Percentiles rank a stretch among this genome's conserved stretches.
Conservation (phyloP, 768 basidiomycete species). For the Cytidiella melzeri region DNA sequence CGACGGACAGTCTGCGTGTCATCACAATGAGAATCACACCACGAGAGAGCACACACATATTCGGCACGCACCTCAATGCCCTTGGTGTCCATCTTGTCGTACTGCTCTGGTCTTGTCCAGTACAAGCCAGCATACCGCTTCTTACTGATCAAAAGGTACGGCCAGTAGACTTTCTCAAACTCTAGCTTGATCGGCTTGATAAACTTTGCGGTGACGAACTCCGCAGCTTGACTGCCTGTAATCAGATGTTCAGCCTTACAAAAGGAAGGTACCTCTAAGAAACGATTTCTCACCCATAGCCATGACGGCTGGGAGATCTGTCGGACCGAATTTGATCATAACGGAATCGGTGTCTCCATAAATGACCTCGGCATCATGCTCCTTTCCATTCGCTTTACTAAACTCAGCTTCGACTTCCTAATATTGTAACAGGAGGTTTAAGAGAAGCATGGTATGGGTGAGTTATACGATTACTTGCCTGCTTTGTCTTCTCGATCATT, state of each 20-base stretch:
- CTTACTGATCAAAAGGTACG: slow-evolving; percentile 96
- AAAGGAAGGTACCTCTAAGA: too few relatives aligned
- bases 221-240: slow-evolving; percentile 86
- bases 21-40: not conserved
- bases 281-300: slow-evolving; percentile 77
- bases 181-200: slow-evolving; percentile 96
- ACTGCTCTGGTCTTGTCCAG: slow-evolving; percentile 93
- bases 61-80: slow-evolving; percentile 80
- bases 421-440: not conserved
- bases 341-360: slow-evolving; percentile 99
- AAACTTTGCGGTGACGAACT: slow-evolving; percentile 86
- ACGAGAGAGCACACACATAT: not conserved
- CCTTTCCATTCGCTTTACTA: slow-evolving; percentile 75
- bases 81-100: slow-evolving; percentile 99
- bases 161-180: slow-evolving; percentile 99
- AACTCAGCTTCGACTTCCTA: slow-evolving; percentile 90
- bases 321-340: slow-evolving; percentile 95
- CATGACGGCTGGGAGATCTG: slow-evolving; percentile 85
- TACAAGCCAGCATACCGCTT: slow-evolving; percentile 98
- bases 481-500: slow-evolving; percentile 98
- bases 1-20: slow-evolving; percentile 83
- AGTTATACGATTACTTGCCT: slow-evolving; percentile 41
- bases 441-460: not conserved
- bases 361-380: slow-evolving; percentile 88
- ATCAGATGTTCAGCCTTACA: too few relatives aligned